phyloP scores from a whole-genome alignment of 2,329 filamentous ascomycete species.

The Apiospora hydei region DNA sequence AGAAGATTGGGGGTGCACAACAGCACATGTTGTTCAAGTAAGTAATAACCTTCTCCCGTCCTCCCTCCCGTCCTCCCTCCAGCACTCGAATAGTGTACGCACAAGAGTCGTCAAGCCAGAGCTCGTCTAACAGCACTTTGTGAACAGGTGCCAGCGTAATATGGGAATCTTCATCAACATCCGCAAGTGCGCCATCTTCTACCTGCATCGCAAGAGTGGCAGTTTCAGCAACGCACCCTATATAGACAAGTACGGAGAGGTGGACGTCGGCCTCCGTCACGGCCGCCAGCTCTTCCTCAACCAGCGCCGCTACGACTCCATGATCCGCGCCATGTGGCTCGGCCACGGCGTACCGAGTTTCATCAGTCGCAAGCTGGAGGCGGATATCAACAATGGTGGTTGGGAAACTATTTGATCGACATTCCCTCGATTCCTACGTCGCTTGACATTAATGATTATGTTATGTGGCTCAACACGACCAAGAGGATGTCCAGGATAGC shows the following conservation, averaged over 20 bases:
- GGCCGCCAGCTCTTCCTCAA: slow-evolving; percentile 91
- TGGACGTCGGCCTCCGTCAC: slow-evolving; percentile 87
- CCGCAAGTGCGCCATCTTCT: slow-evolving; percentile 91
- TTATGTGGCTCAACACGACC: neutral
- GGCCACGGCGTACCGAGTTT: slow-evolving; percentile 86
- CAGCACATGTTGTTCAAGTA: slow-evolving; percentile 84
- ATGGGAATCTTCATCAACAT: slow-evolving; percentile 97
- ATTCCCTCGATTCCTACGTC: neutral
- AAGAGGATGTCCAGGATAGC: neutral
- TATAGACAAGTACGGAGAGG: slow-evolving; percentile 94
- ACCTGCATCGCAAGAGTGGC: slow-evolving; percentile 81
- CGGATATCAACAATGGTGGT: slow-evolving; percentile 95
- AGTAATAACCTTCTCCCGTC: slow-evolving; percentile 46
- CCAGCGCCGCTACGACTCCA: slow-evolving; percentile 89
- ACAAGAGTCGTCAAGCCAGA: slow-evolving; percentile 22
- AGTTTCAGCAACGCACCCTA: slow-evolving; percentile 90
- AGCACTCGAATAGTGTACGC: slow-evolving; percentile 7
- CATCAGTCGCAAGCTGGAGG: slow-evolving; percentile 89
- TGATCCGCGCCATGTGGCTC: slow-evolving; percentile 87
- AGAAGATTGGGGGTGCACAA: slow-evolving; percentile 80
- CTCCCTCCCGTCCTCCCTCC: slow-evolving; percentile 22
- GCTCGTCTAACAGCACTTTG: slow-evolving; percentile 35
- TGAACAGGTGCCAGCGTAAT: slow-evolving; percentile 79
- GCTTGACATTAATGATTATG: neutral
- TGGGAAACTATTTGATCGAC: slow-evolving; percentile 81